Evolutionary conservation across 345 rosid species (phyloP), one percentile per base, ranked within the genome.

Genomic region (Euphorbia pulcherrima): DNA sequence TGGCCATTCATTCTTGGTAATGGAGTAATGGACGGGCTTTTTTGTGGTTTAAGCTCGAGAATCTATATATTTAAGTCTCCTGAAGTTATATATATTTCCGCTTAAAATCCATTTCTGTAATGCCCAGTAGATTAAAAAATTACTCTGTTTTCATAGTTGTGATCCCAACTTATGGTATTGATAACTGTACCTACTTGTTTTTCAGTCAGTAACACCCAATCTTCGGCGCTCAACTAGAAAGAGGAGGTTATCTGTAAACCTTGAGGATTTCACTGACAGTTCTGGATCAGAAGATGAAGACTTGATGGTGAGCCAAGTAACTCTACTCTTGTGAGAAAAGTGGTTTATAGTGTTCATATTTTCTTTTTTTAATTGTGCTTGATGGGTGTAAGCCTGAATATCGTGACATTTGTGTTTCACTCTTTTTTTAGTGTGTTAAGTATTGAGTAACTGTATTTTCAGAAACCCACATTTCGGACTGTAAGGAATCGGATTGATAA

Each of bases 271-370:
- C 77, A 87, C 92, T 13, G 90, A 86, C 72, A 89, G 92, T 83
- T 95, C 97, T 46, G 99, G 97, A 70, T 87, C 89, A 71, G 97
- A 88, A 78, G 99, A 92, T 78, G 96, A 83, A 78, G 97, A 89
- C 73, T 68, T 92, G 76, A 94, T 89, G 99, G 99, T 92, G 68
- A 82, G n/a, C n/a, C n/a, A n/a, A n/a, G 88, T 60, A 68, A 68
- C 40, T 68, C 47, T 68, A 72, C 72, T 70, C 35, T 53, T 6
- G 60, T 67, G 51, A 59, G 35, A 55, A 26, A 20, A 23, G 41
- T 33, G 14, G 48, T 46, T 56, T 53, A 51, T 50, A 52, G 40
- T 10, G 26, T 27, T 51, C 21, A 37, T 71, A 14, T 59, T 30
- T 44, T 28, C 21, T 28, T 10, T 72, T 27, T 71, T 39, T 64